Evolutionary conservation across 1,139 yeast genomes (phyloP).

Genomic region (Ogataea hybrid): DNA sequence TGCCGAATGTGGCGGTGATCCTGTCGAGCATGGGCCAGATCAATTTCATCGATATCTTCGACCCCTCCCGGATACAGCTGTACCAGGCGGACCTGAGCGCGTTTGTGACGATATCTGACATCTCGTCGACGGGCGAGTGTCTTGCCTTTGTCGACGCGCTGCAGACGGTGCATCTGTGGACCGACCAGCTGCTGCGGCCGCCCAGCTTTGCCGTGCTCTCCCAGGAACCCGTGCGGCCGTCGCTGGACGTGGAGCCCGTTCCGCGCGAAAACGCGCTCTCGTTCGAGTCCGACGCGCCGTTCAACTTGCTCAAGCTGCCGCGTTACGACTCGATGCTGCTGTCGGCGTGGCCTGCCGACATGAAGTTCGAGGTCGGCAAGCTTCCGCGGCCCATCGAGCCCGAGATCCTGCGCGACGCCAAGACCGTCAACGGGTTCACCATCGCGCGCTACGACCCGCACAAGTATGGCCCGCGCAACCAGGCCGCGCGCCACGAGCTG

Average conservation of each 20-base stretch:
- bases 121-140: conserved; percentile 81
- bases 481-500: conserved; percentile 47
- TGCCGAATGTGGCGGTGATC: conserved; percentile 74
- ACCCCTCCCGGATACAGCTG: conserved; percentile 63
- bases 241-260: conserved; percentile 22
- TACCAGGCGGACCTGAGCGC: conserved; percentile 62
- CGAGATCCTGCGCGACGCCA: conserved; percentile 36
- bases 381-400: conserved; percentile 46
- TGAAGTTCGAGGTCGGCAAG: conserved; percentile 55
- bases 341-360: conserved; percentile 74
- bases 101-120: conserved; percentile 54
- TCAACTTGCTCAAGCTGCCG: conserved; percentile 81
- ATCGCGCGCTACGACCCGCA: conserved; percentile 52
- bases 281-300: conserved; percentile 46
- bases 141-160: conserved; percentile 66
- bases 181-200: conserved; percentile 44
- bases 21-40: conserved; percentile 79
- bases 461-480: conserved; percentile 54
- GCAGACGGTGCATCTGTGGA: conserved; percentile 74
- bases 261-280: conserved; percentile 32
- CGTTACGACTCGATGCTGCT: conserved; percentile 75
- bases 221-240: conserved; percentile 24
- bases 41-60: conserved; percentile 79
- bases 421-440: conserved; percentile 29
- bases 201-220: conserved; percentile 28